Base-by-base conservation (phyloP, 2,329 filamentous ascomycete genomes). In the Aspergillus vadensis region DNA sequence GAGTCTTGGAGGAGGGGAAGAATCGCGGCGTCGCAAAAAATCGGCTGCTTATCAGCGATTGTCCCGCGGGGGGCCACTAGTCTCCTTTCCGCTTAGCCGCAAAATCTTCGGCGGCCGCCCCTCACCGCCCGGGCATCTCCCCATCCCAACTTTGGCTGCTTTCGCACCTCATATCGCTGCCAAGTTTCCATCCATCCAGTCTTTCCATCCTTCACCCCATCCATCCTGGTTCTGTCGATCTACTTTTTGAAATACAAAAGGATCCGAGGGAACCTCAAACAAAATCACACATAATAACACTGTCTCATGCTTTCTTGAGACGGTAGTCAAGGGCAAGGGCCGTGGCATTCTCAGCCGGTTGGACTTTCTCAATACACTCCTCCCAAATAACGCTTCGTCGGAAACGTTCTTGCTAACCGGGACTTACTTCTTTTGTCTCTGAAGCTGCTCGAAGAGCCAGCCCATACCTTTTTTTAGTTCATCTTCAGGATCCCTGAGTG, bases 351-450 rank as follows among this genome's bases (percentile, higher is more conserved):
- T 67, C 68, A 76, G 73, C 74, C 69, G 76, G 76, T 78, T 77
- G 75, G 76, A 77, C 70, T 75, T 75, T 78, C 72, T 74, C 71
- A 74, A 70, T 71, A 72, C 67, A 70, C 67, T 69, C 67, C 32
- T 62, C 62, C 63, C 57, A 59, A 61, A 67, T 64, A 63, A 68
- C 58, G 57, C 63, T 61, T 67, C 63, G 57, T 68, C 64, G 63
- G 62, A 67, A 72, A 69, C 71, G 43, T 63, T 69, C 61, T 69
- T 67, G 74, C 76, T 79, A 76, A 79, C 76, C 70, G 67, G 69
- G 62, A 58, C 51, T 63, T 36, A 47, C 66, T 62, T 44, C 60
- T 60, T 38, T 47, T 49, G 32, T 59, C 57, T 61, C 59, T 65
- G 55, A 74, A 73, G 69, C 68, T 70, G 62, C 61, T 62, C 66